Base-by-base conservation (phyloP, 306 rosid genomes). In the Pyrus bretschneideri region DNA sequence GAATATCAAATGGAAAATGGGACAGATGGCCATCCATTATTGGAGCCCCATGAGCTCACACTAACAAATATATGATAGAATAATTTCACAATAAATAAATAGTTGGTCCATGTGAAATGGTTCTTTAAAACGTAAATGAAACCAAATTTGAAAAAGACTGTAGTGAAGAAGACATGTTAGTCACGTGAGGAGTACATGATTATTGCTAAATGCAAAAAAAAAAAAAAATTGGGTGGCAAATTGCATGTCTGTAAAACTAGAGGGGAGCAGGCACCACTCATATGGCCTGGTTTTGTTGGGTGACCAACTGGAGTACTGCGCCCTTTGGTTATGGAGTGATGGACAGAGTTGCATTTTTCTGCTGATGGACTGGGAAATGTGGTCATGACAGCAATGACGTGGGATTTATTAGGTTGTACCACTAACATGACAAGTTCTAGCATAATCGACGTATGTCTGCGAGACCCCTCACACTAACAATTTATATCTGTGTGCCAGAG, bases 91-190 rank as follows among this genome's bases (percentile, higher is more conserved):
- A 49, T 12, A 83, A 79, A 42, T 6, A 6, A 35, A 35, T 35
- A 35, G 40, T 35, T 35, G 98, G 88, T 85, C 97, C 98, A 93
- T 85, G 97, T 91, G 97, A 63, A 83, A 89, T 78, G 82, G 81
- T 84, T 81, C 81, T 80, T 82, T 87, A 57, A 57, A 90, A 75
- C 67, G 77, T 79, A 76, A 82, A 67, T 78, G 17, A 15, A 23
- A 67, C 10, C 79, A 80, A 69, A 77, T 76, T 79, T 74, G 81
- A 70, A 80, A 77, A 82, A 80, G 77, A 69, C 58, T 70, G 15
- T 12, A 23, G 79, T 59, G 75, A 78, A 81, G 75, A 78, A 81
- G 68, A 73, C 84, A 76, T 87, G 90, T 84, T 83, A 78, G 86
- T 72, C 88, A 78, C 81, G 85, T 85, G 90, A 79, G 64, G 60